Conservation (phyloP, 2,329 filamentous ascomycete genomes). For the Fusarium veterinarium region DNA sequence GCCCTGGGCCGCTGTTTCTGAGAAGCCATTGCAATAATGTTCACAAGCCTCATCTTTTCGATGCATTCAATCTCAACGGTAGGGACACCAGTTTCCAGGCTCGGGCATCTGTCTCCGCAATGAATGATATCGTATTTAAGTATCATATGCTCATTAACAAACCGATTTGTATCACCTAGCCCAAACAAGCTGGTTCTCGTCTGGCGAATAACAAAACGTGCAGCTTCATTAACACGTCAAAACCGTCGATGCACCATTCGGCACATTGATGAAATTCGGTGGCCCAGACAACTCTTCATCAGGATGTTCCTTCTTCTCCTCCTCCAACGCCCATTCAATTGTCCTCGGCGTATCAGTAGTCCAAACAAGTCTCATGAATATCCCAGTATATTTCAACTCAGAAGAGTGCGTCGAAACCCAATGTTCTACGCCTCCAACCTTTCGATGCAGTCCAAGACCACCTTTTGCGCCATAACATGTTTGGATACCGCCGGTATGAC, state of each 20-base stretch:
- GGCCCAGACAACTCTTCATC: not conserved
- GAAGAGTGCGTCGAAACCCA: conserved; percentile 37
- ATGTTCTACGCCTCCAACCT: conserved; percentile 33
- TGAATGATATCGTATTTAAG: accelerated
- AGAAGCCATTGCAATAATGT: too few relatives aligned
- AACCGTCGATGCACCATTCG: conserved; percentile 31
- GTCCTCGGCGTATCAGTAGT: conserved; percentile 30
- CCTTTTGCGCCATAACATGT: conserved; percentile 29
- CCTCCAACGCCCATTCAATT: conserved; percentile 33
- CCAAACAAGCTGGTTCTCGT: not conserved
- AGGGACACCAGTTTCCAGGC: not conserved
- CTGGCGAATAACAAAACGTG: not conserved
- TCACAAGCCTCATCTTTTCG: not conserved
- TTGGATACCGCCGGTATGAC: not conserved
- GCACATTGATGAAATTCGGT: conserved; percentile 21
- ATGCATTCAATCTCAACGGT: not conserved
- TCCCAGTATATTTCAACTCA: conserved; percentile 19
- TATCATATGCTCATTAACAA: not conserved
- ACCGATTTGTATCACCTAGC: not conserved
- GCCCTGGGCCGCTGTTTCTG: not conserved
- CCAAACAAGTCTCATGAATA: conserved; percentile 28
- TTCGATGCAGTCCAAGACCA: conserved; percentile 35
- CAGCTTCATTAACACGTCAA: not conserved
- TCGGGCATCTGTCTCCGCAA: accelerated
- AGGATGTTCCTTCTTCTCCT: conserved; percentile 16